Base-by-base conservation (phyloP, 2,329 filamentous ascomycete genomes). In the Ramularia collo-cygni region DNA sequence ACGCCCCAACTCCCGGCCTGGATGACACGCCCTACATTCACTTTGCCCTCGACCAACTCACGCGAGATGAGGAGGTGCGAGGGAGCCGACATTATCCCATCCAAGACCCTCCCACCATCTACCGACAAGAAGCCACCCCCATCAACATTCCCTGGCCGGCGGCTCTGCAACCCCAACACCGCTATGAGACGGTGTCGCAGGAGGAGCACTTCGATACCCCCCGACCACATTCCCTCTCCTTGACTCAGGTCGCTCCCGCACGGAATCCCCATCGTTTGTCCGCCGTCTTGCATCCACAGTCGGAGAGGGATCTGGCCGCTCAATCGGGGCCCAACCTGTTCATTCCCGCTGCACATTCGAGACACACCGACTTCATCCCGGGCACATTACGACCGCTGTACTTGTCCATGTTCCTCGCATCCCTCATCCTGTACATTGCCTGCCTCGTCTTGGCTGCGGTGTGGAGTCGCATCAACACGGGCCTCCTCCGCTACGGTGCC, bases 11-110 rank as follows among this genome's bases (percentile, higher is more conserved):
- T 0, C 88, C 88, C 0, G 85, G 82, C 8, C 70, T 87, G 28
- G 88, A 95, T 56, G 84, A 94, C 56, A 83, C 80, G 7, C 88
- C 87, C 1, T 94, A 89, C 62, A 85, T 95, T 48, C 83, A 83
- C 48, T 93, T 92, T 61, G 89, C 90, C 28, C 78, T 96, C 47
- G 85, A 94, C 48, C 86, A 90, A 47, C 69, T 96, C 52, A 93
- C 87, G 4, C 73, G 83, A 34, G 77, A 84, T 54, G 81, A 81
- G 42, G 79, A 85, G 44, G 71, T 79, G 4, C 65, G 69, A 42
- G 71, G 74, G 8, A 68, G 72, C 40, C 67, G 70, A 39, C 65
- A 74, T 50, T 71, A 76, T 37, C 71, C 38, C 27, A 42, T 43
- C 28, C 41, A 40, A 14, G 51, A 40, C n/a, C 40, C 43, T 26